phyloP scores from a whole-genome alignment of 495 filamentous ascomycete species.

The Usnea hakonensis region DNA sequence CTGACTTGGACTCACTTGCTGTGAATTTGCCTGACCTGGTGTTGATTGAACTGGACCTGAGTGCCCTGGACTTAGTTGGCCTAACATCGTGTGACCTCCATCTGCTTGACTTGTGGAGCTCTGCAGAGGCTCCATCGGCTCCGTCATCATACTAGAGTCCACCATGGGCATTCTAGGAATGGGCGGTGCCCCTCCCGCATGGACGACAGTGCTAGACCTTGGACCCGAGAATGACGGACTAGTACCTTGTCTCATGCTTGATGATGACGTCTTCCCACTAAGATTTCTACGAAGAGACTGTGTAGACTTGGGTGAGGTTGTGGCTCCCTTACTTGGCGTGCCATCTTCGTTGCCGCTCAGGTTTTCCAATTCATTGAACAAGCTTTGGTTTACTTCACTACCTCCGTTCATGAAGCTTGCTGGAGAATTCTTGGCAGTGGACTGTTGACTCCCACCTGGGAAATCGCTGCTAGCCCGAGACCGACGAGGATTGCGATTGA shows the following conservation, averaged over 20 bases:
- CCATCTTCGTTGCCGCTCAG: slow-evolving; percentile 53
- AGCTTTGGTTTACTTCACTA: slow-evolving; percentile 59
- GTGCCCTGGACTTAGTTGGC: too few relatives aligned
- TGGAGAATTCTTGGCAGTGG: slow-evolving; percentile 49
- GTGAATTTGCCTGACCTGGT: not conserved
- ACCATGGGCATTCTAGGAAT: slow-evolving; percentile 53
- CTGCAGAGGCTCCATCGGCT: slow-evolving; percentile 43
- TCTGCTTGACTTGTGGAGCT: slow-evolving; percentile 16
- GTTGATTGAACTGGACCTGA: not conserved
- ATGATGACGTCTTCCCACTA: slow-evolving; percentile 24
- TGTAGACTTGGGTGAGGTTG: slow-evolving; percentile 30
- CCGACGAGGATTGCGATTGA: slow-evolving; percentile 54
- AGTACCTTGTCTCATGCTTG: slow-evolving; percentile 24
- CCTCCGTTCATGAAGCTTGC: slow-evolving; percentile 49
- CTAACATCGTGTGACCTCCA: slow-evolving; percentile 6
- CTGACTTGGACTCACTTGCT: slow-evolving; percentile 23
- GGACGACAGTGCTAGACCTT: slow-evolving; percentile 22
- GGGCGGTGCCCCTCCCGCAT: slow-evolving; percentile 21
- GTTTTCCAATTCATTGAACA: slow-evolving; percentile 84
- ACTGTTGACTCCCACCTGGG: slow-evolving; percentile 45
- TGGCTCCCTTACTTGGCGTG: slow-evolving; percentile 40
- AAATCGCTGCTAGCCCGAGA: slow-evolving; percentile 62
- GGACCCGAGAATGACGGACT: slow-evolving; percentile 29
- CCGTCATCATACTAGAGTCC: slow-evolving; percentile 84
- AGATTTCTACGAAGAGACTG: slow-evolving; percentile 26